These are phyloP conservation scores for Striga asiatica DNA, from an alignment of 257 asterid species.

Conservation along the genomic window DNA sequence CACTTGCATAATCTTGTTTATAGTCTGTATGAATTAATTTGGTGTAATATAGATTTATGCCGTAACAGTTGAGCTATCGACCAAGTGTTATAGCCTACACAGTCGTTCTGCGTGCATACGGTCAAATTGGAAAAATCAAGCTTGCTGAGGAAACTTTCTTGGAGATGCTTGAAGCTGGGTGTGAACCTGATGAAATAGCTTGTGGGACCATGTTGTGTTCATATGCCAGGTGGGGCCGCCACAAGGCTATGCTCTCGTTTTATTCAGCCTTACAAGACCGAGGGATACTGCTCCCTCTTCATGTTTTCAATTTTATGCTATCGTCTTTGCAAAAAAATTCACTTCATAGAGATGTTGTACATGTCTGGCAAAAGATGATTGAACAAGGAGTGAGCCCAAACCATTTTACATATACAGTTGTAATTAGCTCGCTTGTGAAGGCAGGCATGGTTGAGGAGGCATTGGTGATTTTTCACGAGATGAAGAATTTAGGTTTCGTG, in stretches of 20 bases:
- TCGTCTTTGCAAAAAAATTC: constrained; percentile 86
- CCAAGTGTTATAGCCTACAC: constrained; percentile 88
- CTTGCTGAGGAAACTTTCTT: constrained; percentile 82
- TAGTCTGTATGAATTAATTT: constrained; percentile 36
- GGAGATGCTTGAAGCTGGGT: constrained; percentile 94
- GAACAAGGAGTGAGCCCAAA: constrained; percentile 50
- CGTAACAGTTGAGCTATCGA: constrained; percentile 83
- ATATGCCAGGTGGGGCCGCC: constrained; percentile 88
- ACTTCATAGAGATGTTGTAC: constrained; percentile 45
- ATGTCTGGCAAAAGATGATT: constrained; percentile 61
- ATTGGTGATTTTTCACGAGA: constrained; percentile 43
- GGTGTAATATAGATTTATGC: constrained; percentile 68
- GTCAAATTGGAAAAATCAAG: constrained; percentile 84
- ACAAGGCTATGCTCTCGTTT: constrained; percentile 82
- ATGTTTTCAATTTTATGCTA: constrained; percentile 87
- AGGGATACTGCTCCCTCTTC: constrained; percentile 39
- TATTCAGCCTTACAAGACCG: constrained; percentile 79
- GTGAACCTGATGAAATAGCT: constrained; percentile 96
- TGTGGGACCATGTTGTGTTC: constrained; percentile 95
- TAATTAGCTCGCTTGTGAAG: constrained; percentile 65
- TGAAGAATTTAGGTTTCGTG: constrained; percentile 60
- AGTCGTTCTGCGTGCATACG: constrained; percentile 71
- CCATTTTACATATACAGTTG: constrained; percentile 73
- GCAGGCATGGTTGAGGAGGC: constrained; percentile 58
- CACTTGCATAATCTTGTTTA: constrained; percentile 8